Percentiles rank a stretch among this genome's conserved stretches.
phyloP scores from a whole-genome alignment of 1,284 basidiomycete species.

The Boletus sp. region DNA sequence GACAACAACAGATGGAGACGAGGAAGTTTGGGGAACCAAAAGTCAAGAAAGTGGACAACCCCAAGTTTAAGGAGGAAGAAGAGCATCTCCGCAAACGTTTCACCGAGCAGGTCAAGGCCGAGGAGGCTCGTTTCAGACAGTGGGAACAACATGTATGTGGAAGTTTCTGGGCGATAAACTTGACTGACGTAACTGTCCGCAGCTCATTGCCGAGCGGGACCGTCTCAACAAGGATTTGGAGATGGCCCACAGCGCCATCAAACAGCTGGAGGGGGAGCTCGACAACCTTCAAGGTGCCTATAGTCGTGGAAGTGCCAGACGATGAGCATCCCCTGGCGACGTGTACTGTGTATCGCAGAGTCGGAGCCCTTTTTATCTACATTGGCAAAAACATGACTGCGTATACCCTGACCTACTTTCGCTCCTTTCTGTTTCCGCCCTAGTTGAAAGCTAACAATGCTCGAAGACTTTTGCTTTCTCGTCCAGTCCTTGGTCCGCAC shows the following conservation, averaged over 20 bases:
- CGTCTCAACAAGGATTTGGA: conserved; percentile 97
- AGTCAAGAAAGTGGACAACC: conserved; percentile 98
- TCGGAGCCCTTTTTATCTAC: conserved; percentile 3
- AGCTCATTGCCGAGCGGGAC: conserved; percentile 96
- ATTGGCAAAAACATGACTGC: conserved; percentile 10
- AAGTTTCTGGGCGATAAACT: conserved; percentile 1
- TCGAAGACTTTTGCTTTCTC: neutral
- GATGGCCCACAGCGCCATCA: conserved; percentile 88
- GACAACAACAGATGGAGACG: conserved; percentile 99
- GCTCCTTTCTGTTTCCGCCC: conserved; percentile 16
- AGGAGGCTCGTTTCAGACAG: conserved; percentile 96
- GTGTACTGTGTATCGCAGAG: conserved; percentile 1
- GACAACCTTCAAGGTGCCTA: conserved; percentile 88
- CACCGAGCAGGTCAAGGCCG: conserved; percentile 99
- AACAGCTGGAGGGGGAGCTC: conserved; percentile 83
- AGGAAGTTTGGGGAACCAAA: conserved; percentile 99
- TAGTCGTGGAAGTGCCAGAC: conserved; percentile 67
- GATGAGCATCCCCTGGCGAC: conserved; percentile 39
- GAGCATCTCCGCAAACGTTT: conserved; percentile 95
- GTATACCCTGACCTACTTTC: conserved; percentile 27
- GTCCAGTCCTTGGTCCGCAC: conserved; percentile 3
- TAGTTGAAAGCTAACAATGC: conserved; percentile 1
- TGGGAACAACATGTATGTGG: conserved; percentile 95
- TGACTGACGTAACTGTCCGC: conserved; percentile 15
- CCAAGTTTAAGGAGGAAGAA: conserved; percentile 99